Evolutionary conservation across 352 stramenopile species (phyloP), one percentile per base, ranked within the genome.

Genomic region (Phytophthora cactorum): DNA sequence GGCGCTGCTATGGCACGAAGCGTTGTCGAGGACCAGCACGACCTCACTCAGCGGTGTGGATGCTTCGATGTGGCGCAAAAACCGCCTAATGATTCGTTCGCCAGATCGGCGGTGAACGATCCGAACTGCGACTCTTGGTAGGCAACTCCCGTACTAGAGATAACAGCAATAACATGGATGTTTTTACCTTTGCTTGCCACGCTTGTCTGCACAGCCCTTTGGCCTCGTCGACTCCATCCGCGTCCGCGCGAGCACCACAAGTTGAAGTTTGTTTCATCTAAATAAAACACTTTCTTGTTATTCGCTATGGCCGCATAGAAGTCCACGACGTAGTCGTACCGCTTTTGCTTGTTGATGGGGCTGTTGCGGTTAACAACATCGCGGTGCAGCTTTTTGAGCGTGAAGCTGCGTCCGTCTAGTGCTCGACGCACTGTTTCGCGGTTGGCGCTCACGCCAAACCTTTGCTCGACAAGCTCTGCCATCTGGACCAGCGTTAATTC

Each of bases 391-490:
- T n/a, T 60, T 4, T 60, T 28, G 53, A 27, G 38, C 5, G 52
- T 15, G 4, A 52, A 43, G 2, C 53, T 38, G n/a, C 53, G 53
- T 32, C 3, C 8, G 15, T 41, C 8, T n/a, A 55, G 15, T 29
- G 49, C 49, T 4, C 49, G 31, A 22, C 49, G 14, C 15, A 43
- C 49, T 3, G 31, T 44, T n/a, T 55, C 29, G 4, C 49, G 29
- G 15, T 29, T 43, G 15, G 28, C 15, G 12, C 5, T 39, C 4
- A 55, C 31, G 8, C 28, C 6, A 25, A 55, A 54, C 15, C 27
- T 22, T 12, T 54, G 47, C 47, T 43, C 47, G 17, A 54, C 47
- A 29, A 54, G 47, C 47, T 54, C 47, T 12, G 29, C 47, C 47
- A 41, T 38, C 47, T 54, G 47, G 2, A 28, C 29, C 27, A 54